Evolutionary conservation across 2,329 filamentous ascomycete genomes (phyloP).

Genomic region (Botrytis deweyae): DNA sequence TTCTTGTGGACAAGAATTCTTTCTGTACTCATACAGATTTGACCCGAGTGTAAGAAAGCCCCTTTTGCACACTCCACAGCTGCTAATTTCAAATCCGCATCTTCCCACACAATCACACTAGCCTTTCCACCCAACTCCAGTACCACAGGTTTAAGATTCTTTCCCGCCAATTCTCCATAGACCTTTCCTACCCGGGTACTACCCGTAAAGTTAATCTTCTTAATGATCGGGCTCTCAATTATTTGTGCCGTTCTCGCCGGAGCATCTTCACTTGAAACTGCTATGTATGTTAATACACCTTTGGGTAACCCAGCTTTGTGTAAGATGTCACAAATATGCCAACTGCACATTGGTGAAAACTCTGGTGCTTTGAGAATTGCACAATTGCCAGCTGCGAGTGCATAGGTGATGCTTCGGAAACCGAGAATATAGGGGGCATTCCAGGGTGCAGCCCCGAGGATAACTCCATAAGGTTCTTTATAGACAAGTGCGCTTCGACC

Average conservation of each 20-base stretch:
- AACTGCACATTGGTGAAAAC: slow-evolving; percentile 61
- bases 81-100: slow-evolving; percentile 73
- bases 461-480: slow-evolving; percentile 76
- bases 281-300: slow-evolving; percentile 73
- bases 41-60: slow-evolving; percentile 70
- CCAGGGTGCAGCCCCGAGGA: slow-evolving; percentile 81
- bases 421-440: slow-evolving; percentile 59
- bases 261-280: slow-evolving; percentile 63
- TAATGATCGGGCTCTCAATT: slow-evolving; percentile 65
- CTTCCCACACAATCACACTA: slow-evolving; percentile 73
- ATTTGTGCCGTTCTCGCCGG: slow-evolving; percentile 64
- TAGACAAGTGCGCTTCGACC: slow-evolving; percentile 62
- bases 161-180: slow-evolving; percentile 67
- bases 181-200: slow-evolving; percentile 72
- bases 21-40: slow-evolving; percentile 86
- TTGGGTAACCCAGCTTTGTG: slow-evolving; percentile 73
- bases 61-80: slow-evolving; percentile 67
- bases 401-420: slow-evolving; percentile 55
- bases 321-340: slow-evolving; percentile 62
- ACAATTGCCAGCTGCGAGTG: slow-evolving; percentile 77
- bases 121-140: slow-evolving; percentile 85
- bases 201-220: slow-evolving; percentile 86
- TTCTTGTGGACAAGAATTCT: slow-evolving; percentile 60
- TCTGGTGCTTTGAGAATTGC: slow-evolving; percentile 72
- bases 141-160: slow-evolving; percentile 74